Evolutionary conservation across 768 basidiomycete species (phyloP), one percentile per base, ranked within the genome.

Genomic region (Pleurotus sapidus): DNA sequence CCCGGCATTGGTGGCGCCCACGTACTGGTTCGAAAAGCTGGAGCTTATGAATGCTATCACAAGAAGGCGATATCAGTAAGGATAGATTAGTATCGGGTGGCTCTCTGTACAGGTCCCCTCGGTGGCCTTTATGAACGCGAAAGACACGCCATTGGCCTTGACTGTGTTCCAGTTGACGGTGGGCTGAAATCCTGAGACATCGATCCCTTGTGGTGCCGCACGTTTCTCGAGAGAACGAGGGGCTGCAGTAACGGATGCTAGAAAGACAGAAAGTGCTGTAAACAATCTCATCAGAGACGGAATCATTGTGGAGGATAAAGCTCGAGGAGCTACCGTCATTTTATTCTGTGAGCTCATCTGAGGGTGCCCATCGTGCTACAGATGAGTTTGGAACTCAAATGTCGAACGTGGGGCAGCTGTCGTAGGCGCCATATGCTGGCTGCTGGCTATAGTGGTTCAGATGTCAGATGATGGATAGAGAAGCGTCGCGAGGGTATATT

Each of bases 61-160:
- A 40, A 18, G 4, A 20, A 3, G 3, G 20, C 20, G 49, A 55
- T 14, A 3, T 23, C 34, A 23, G 11, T 43, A 38, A 12, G 6
- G 2, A 15, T 6, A 50, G n/a, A 18, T 15, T 3, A 17, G 18
- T 30, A 25, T 24, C 7, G 30, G 46, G 47, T 20, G 47, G 30
- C 2, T 11, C 45, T 5, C 61, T 72, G 57, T 50, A 84, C 83
- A 64, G 15, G 74, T 83, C 7, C 80, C 80, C 65, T 88, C 85
- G 1, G 85, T 88, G 9, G 85, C 86, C 65, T 87, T 88, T 76
- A 88, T 86, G 64, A 77, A 87, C 2, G 71, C 82, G 61, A 85
- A 88, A 11, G 71, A 57, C 27, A 84, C 67, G 3, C 82, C 85
- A 59, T 81, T 80, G 8, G 74, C 65, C 58, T 70, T 75, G 59